A percentile compares a stretch with the other conserved stretches of the same genome.
phyloP scores from a whole-genome alignment of 2,329 filamentous ascomycete genomes.

The Triangularia verruculosa region DNA sequence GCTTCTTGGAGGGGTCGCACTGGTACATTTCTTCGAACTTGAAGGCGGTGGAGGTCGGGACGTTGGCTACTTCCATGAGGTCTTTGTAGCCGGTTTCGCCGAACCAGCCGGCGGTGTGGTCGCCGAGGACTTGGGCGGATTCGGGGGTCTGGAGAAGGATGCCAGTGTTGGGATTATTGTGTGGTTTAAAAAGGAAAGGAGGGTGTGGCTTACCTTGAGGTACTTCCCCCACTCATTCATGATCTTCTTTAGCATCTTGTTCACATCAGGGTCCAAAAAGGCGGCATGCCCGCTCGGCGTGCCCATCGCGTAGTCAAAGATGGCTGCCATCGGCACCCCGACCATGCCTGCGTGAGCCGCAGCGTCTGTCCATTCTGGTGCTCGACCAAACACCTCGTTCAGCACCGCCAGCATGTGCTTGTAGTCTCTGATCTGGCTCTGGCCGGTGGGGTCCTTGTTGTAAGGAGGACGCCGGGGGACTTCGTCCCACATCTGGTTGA shows the following conservation, averaged over 20 bases:
- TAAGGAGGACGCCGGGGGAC: slow-evolving; percentile 61
- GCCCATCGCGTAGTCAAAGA: slow-evolving; percentile 57
- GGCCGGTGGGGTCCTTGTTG: slow-evolving; percentile 57
- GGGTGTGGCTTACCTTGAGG: slow-evolving; percentile 38
- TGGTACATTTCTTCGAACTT: slow-evolving; percentile 59
- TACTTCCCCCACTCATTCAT: slow-evolving; percentile 58
- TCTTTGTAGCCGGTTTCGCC: slow-evolving; percentile 47
- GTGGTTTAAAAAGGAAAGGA: not conserved
- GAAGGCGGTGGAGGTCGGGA: slow-evolving; percentile 39
- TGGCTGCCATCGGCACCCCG: slow-evolving; percentile 51
- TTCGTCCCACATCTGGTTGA: slow-evolving; percentile 66
- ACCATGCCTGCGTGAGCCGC: slow-evolving; percentile 51
- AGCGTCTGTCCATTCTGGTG: slow-evolving; percentile 49
- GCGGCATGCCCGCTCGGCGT: slow-evolving; percentile 53
- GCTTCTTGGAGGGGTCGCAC: slow-evolving; percentile 52
- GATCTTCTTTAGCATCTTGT: slow-evolving; percentile 51
- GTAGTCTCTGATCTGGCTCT: slow-evolving; percentile 62
- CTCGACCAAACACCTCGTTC: slow-evolving; percentile 55
- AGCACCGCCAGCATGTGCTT: slow-evolving; percentile 63
- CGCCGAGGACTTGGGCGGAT: slow-evolving; percentile 51
- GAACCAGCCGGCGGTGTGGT: slow-evolving; percentile 52
- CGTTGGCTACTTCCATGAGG: slow-evolving; percentile 51
- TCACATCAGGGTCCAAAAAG: slow-evolving; percentile 55
- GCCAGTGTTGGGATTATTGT: not conserved
- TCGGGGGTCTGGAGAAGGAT: slow-evolving; percentile 41